phyloP scores from a whole-genome alignment of 1,139 yeast genomes.

The Hyphopichia khmerensis region DNA sequence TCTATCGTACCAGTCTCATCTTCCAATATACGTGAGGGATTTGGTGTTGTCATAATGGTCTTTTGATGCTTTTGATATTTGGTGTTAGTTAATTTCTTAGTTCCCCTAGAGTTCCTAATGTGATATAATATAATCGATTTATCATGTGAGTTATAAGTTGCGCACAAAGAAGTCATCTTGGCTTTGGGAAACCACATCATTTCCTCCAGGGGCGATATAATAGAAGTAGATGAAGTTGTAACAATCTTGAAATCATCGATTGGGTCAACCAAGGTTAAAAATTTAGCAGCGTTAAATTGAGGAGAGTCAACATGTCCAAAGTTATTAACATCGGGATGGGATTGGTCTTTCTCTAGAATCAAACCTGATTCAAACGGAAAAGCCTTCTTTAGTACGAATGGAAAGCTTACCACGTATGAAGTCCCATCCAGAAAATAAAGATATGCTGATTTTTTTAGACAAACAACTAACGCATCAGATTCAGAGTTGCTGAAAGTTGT shows the following conservation, averaged over 20 bases:
- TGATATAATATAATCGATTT: conserved; percentile 49
- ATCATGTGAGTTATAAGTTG: conserved; percentile 50
- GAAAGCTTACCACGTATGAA: conserved; percentile 58
- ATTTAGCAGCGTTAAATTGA: conserved; percentile 36
- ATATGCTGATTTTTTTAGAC: conserved; percentile 50
- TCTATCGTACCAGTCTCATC: conserved; percentile 30
- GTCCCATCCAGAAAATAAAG: conserved; percentile 61
- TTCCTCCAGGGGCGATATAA: conserved; percentile 58
- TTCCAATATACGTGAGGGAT: conserved; percentile 42
- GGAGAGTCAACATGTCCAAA: conserved; percentile 17
- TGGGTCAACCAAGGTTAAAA: conserved; percentile 68
- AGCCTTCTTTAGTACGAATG: conserved; percentile 57
- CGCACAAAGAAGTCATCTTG: conserved; percentile 43
- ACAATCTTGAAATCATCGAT: conserved; percentile 65
- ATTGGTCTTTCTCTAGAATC: conserved; percentile 51
- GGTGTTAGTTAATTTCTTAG: conserved; percentile 11
- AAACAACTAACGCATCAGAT: conserved; percentile 45
- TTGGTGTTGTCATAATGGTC: conserved; percentile 37
- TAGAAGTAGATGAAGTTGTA: conserved; percentile 68
- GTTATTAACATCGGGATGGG: conserved; percentile 10
- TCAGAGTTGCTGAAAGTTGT: conserved; percentile 30
- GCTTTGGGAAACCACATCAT: conserved; percentile 49
- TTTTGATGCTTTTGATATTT: conserved; percentile 22
- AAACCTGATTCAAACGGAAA: conserved; percentile 64
- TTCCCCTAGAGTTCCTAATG: conserved; percentile 39